These are phyloP conservation scores for Halophytophthora polymorphica DNA, from an alignment of 352 stramenopile genomes.

Conservation along the genomic window DNA sequence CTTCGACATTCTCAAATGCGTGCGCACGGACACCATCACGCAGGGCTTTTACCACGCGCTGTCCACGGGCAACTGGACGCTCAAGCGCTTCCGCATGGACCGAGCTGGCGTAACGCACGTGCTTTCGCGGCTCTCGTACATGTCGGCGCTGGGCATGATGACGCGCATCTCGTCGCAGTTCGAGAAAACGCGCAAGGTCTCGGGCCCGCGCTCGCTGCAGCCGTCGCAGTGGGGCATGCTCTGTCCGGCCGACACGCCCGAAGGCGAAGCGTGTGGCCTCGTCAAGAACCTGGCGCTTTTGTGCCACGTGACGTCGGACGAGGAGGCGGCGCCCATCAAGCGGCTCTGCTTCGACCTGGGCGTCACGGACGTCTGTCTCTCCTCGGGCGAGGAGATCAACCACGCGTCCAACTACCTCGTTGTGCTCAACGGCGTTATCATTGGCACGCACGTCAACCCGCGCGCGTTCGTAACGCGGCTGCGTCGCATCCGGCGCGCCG, in stretches of 20 bases:
- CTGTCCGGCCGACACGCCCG: slow-evolving; percentile 97
- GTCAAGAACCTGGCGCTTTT: slow-evolving; percentile 99
- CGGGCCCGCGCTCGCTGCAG: slow-evolving; percentile 96
- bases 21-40: slow-evolving; percentile 98
- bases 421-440: slow-evolving; percentile 98
- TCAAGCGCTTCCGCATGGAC: slow-evolving; percentile 99
- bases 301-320: slow-evolving; percentile 94
- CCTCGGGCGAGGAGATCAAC: slow-evolving; percentile 97
- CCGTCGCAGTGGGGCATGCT: slow-evolving; percentile 99
- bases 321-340: slow-evolving; percentile 92
- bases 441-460: slow-evolving; percentile 94
- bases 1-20: slow-evolving; percentile 98
- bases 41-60: slow-evolving; percentile 88
- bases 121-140: slow-evolving; percentile 97
- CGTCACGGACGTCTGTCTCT: slow-evolving; percentile 94
- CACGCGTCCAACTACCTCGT: slow-evolving; percentile 94
- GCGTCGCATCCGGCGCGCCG: slow-evolving; percentile 78
- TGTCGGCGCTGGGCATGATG: slow-evolving; percentile 99
- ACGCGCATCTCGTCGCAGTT: slow-evolving; percentile 99
- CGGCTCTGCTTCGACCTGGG: slow-evolving; percentile 96
- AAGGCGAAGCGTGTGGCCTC: slow-evolving; percentile 98
- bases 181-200: slow-evolving; percentile 99
- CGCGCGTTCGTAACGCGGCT: slow-evolving; percentile 86
- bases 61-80: slow-evolving; percentile 97
- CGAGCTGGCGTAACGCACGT: slow-evolving; percentile 97